Evolutionary conservation across 2,329 filamentous ascomycete genomes (phyloP), one percentile per base, ranked within the genome.

Genomic region (Domatiomyces catenatus): DNA sequence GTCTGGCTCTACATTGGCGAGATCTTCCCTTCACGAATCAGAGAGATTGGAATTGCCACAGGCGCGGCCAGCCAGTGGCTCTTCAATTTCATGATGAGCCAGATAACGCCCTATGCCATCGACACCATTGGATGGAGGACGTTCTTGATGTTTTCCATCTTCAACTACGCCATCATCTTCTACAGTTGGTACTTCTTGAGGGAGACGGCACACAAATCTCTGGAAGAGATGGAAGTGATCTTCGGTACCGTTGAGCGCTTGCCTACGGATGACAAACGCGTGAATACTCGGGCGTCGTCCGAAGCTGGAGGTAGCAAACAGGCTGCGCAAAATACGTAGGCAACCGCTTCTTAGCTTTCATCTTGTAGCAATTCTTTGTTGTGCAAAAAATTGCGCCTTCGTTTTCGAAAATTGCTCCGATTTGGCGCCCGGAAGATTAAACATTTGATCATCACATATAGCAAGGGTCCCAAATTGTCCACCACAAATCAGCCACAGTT

Each of bases 91-190:
- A 50, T 67, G 17, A 67, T 67, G 65, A 67, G 63, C 15, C 66
- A 64, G 45, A 61, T 61, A n/a, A 69, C 66, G 24, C 66, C 67
- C 1, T 67, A 66, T 48, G 66, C 73, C 8, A 66, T 75, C 28
- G 60, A 62, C 0, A 70, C 71, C 15, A 65, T 75, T 3, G 67
- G 68, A 1, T 74, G 71, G 70, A 65, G 64, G 46, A 73, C 70
- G 2, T 75, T 74, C 51, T 57, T 75, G 51, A 72, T 74, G 69
- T 74, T 74, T 61, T 65, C 64, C 19, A 68, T 73, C 22, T 71
- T 73, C 59, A 73, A 73, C 57, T 71, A 67, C 52, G 62, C 68
- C 1, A 66, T 71, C 15, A 67, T 71, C 0, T 58, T 64, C 8
- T 73, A 71, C 53, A 63, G 67, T 5, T 72, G 64, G 60, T 61